Conservation (phyloP, 2,329 filamentous ascomycete genomes). For the Hymenoscyphus occultus region DNA sequence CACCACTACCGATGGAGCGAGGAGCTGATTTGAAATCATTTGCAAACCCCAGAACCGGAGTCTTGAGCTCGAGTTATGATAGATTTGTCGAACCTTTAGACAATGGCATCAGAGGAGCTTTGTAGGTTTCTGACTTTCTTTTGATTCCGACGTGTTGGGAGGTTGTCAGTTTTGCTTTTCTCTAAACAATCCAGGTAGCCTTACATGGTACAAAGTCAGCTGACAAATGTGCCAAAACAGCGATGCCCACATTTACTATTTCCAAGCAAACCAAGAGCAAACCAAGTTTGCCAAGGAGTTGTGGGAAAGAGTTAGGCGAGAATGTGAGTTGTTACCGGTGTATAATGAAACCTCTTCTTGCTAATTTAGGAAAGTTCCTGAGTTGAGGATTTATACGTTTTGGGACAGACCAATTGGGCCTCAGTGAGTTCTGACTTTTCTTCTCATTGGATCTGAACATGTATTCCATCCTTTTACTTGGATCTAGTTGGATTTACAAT, state of each 20-base stretch:
- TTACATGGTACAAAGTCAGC: neutral
- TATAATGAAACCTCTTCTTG: neutral
- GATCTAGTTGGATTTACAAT: neutral
- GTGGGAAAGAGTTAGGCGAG: constrained; percentile 73
- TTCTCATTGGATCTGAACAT: neutral
- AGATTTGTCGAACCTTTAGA: constrained; percentile 66
- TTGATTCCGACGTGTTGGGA: neutral
- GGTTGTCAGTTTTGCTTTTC: too few species aligned
- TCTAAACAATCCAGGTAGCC: too few species aligned
- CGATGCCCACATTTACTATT: constrained; percentile 85
- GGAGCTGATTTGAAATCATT: constrained; percentile 74
- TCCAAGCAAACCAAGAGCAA: constrained; percentile 61
- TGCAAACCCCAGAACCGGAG: constrained; percentile 60
- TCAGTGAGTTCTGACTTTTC: constrained; percentile 43
- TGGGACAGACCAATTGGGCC: constrained; percentile 78
- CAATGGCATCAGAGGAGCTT: constrained; percentile 66
- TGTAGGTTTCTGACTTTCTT: constrained; percentile 48
- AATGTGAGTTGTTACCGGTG: constrained; percentile 54
- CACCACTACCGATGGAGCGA: constrained; percentile 43
- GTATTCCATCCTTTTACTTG: neutral
- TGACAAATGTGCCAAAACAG: constrained; percentile 36
- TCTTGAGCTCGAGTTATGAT: constrained; percentile 66
- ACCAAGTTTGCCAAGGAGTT: constrained; percentile 66
- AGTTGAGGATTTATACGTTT: constrained; percentile 75
- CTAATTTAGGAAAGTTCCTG: constrained; percentile 59